phyloP scores from a whole-genome alignment of 2,329 filamentous ascomycete species.

The Calycina herbarum region DNA sequence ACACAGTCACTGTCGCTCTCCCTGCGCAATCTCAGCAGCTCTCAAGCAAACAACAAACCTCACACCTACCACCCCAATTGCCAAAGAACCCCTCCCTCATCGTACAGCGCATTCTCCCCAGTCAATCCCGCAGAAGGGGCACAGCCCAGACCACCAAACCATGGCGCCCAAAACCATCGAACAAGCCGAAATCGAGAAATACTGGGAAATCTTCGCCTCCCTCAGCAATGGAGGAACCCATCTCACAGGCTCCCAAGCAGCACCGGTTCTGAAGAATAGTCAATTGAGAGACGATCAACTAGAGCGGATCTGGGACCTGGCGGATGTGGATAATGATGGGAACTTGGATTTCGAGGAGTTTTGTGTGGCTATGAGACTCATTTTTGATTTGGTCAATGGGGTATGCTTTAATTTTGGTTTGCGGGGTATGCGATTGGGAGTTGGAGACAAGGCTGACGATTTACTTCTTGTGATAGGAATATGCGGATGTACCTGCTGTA shows the following conservation, averaged over 20 bases:
- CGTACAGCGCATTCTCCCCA: background rate
- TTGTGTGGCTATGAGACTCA: constrained; percentile 96
- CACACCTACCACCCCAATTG: background rate
- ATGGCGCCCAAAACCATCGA: constrained; percentile 58
- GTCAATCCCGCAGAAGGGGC: background rate
- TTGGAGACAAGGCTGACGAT: constrained; percentile 1
- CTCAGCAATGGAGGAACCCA: constrained; percentile 63
- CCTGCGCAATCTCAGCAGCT: background rate
- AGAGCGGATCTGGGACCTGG: constrained; percentile 96
- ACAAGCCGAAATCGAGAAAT: constrained; percentile 73
- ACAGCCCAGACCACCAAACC: constrained; percentile 17
- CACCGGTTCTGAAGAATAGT: constrained; percentile 71
- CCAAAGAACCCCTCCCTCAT: background rate
- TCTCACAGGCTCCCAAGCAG: constrained; percentile 68
- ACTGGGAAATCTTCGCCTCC: constrained; percentile 77
- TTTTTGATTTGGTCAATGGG: constrained; percentile 96
- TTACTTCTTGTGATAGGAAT: constrained; percentile 60
- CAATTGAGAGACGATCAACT: constrained; percentile 77
- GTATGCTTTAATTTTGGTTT: constrained; percentile 49
- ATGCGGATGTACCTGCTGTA: constrained; percentile 78
- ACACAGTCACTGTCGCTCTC: background rate
- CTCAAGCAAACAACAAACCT: background rate
- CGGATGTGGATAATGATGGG: constrained; percentile 95
- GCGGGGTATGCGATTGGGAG: background rate
- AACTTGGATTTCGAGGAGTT: constrained; percentile 99